A percentile compares a stretch with the other conserved stretches of the same genome.
Evolutionary conservation across 2,329 filamentous ascomycete genomes (phyloP).

Genomic region (Hypoxylon sp.): DNA sequence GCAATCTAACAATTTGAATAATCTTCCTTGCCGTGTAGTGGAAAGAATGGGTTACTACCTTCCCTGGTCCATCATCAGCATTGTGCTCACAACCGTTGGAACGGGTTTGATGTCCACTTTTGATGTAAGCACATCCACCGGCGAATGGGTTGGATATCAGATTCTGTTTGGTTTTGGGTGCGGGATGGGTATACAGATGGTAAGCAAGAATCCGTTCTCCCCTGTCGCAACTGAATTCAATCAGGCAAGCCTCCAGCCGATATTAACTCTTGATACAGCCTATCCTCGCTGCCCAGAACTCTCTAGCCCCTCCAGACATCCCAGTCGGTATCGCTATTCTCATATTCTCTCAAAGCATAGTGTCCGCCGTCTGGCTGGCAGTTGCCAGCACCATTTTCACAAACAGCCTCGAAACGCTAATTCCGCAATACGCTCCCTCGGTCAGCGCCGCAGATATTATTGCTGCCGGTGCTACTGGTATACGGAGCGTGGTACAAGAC

Average conservation of each 20-base stretch:
- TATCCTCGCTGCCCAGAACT: slow-evolving; percentile 18
- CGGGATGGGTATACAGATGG: slow-evolving; percentile 25
- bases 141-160: slow-evolving; percentile 27
- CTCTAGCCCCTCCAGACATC: slow-evolving; percentile 5
- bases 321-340: slow-evolving; percentile 18
- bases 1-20: not conserved
- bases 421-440: not conserved
- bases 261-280: slow-evolving; percentile 8
- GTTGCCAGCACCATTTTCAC: slow-evolving; percentile 36
- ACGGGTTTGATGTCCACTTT: slow-evolving; percentile 16
- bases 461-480: slow-evolving; percentile 1
- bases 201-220: not conserved
- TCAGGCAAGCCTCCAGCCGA: not conserved
- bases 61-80: not conserved
- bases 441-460: not conserved
- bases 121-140: slow-evolving; percentile 5
- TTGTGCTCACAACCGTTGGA: slow-evolving; percentile 8
- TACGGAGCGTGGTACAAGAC: not conserved
- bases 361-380: slow-evolving; percentile 7
- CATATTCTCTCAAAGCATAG: slow-evolving; percentile 22
- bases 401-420: not conserved
- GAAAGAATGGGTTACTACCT: slow-evolving; percentile 17
- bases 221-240: not conserved
- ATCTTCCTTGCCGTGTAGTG: not conserved
- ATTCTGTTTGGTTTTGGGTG: slow-evolving; percentile 16